Conservation (phyloP, 768 basidiomycete species). For the Lactifluus volemus region DNA sequence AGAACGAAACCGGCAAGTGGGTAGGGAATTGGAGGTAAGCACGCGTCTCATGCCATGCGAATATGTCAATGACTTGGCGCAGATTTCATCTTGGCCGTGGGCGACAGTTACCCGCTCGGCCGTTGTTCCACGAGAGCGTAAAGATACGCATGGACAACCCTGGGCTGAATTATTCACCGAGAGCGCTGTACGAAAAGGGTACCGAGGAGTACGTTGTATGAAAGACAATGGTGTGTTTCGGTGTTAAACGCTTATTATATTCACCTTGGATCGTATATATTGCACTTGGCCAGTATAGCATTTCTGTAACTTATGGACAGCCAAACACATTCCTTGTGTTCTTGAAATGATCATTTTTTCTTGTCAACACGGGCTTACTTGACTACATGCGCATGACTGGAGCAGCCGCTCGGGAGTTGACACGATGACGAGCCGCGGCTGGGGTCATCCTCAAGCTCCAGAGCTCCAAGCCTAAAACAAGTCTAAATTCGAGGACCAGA, state of each 20-base stretch:
- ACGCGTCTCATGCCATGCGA: not conserved
- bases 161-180: slow-evolving; percentile 46
- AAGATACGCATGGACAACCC: slow-evolving; percentile 44
- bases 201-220: slow-evolving; percentile 41
- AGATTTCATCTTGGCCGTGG: slow-evolving; percentile 52
- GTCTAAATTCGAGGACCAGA: not conserved
- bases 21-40: slow-evolving; percentile 47
- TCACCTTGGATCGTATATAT: not conserved
- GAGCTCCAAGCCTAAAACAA: not conserved
- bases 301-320: no score
- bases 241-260: not conserved
- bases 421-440: no score
- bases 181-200: slow-evolving; percentile 40
- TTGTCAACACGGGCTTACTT: no score
- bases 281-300: no score
- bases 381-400: no score
- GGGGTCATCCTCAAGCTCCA: not conserved
- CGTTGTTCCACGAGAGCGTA: slow-evolving; percentile 59
- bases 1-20: slow-evolving; percentile 49
- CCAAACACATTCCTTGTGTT: no score
- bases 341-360: no score
- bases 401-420: no score
- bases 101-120: slow-evolving; percentile 39
- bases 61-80: not conserved
- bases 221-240: not conserved